These are phyloP conservation scores for Rusavskia elegans DNA, from an alignment of 495 filamentous ascomycete species.

Conservation along the genomic window DNA sequence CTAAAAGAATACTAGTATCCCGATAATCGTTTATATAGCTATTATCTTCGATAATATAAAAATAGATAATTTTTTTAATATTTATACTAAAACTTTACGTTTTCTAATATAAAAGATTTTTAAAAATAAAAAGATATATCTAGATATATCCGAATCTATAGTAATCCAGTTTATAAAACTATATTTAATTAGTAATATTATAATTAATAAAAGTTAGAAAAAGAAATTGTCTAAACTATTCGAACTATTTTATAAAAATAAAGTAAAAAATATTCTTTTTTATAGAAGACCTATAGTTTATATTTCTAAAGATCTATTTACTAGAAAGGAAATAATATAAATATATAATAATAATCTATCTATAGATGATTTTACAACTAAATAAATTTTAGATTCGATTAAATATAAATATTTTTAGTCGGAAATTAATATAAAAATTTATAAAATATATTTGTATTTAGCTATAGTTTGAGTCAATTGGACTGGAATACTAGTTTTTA, in stretches of 20 bases:
- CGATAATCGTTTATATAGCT: too few species aligned
- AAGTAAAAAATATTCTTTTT: background rate
- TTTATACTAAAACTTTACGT: background rate
- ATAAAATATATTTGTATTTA: background rate
- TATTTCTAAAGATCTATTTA: background rate
- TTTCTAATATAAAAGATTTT: background rate
- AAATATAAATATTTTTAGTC: too few species aligned
- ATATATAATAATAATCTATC: background rate
- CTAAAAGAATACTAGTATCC: too few species aligned
- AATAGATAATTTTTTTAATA: background rate
- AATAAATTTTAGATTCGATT: background rate
- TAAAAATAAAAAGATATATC: too few species aligned
- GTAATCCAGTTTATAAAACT: background rate
- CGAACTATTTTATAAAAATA: too few species aligned
- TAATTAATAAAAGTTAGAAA: background rate
- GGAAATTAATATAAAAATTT: background rate
- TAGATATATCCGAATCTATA: background rate
- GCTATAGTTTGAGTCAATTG: too few species aligned
- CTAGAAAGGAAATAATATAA: background rate
- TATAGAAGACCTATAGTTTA: background rate
- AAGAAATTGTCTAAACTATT: background rate
- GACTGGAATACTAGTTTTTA: too few species aligned
- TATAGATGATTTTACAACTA: background rate
- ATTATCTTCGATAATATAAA: background rate
- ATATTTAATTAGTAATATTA: background rate